Base-by-base conservation (phyloP, 768 basidiomycete genomes). In the Trametes gibbosa region DNA sequence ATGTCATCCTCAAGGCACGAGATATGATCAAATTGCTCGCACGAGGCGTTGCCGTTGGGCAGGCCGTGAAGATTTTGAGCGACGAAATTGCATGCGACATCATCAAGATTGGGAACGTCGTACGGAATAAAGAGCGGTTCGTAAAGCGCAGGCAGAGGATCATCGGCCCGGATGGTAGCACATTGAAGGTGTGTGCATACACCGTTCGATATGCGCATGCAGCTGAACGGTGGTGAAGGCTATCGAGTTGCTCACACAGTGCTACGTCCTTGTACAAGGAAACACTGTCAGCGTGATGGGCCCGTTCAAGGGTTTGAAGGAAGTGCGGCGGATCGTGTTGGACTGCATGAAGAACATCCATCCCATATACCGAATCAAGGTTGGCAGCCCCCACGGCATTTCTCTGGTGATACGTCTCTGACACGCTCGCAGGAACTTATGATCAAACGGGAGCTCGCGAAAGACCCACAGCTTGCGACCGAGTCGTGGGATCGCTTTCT, bases 281-380 rank as follows among this genome's bases (percentile, higher is more conserved):
- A 98, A 84, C 73, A 99, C 97, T 1, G 97, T 99, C 56, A 93
- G 95, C 50, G 95, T 93, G 13, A 98, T 98, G 95, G 97, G 97
- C 3, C 89, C 94, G 0, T 90, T 90, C 77, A 97, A 96, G 69
- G 89, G 89, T 0, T 78, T 99, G 19, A 98, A 98, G 72, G 97
- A 99, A 74, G 96, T 99, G 12, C 82, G 97, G 58, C 77, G 95
- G 65, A 98, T 98, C 62, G 84, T 99, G n/a, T 73, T 98, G 41
- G 97, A 99, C 70, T 99, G 97, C 77, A 98, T 99, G 97, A 95
- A 89, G 76, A 99, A 99, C 71, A 90, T 98, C 53, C 97, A 99
- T 69, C 97, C 97, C 1, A 98, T 99, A 70, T 99, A 99, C 72
- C 87, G 95, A 66, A 99, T 99, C 74, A 99, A 99, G 75, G 95